A percentile compares a stretch with the other conserved stretches of the same genome.
Evolutionary conservation across 768 basidiomycete genomes (phyloP).

Genomic region (Termitomyces sp.): DNA sequence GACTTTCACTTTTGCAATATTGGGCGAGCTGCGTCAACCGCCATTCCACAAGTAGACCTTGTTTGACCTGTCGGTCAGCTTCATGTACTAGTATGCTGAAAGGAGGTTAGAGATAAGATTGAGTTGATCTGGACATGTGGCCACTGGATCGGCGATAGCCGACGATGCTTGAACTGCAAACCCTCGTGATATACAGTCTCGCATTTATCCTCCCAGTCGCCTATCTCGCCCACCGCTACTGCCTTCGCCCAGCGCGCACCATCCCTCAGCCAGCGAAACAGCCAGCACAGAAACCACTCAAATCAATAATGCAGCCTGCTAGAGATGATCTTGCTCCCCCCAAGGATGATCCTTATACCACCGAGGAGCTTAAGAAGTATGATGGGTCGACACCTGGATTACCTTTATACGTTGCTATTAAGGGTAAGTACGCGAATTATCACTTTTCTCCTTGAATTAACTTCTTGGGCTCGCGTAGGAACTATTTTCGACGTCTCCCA

Average conservation of each 20-base stretch:
- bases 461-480: slow-evolving; percentile 40
- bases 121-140: background rate
- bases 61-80: too few relatives aligned
- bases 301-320: slow-evolving; percentile 71
- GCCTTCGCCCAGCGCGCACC: slow-evolving; percentile 1
- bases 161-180: slow-evolving; percentile 18
- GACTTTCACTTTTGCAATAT: too few relatives aligned
- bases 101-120: slow-evolving; percentile 12
- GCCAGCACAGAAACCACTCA: slow-evolving; percentile 28
- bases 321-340: slow-evolving; percentile 60
- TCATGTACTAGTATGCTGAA: too few relatives aligned
- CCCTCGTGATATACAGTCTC: slow-evolving; percentile 22
- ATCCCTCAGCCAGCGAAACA: slow-evolving; percentile 20
- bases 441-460: background rate
- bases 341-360: slow-evolving; percentile 75
- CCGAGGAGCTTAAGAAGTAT: slow-evolving; percentile 60
- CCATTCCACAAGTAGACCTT: background rate
- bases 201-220: slow-evolving; percentile 21
- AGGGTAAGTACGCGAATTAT: slow-evolving; percentile 47
- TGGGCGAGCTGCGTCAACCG: too few relatives aligned
- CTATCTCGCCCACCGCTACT: slow-evolving; percentile 21
- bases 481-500: slow-evolving; percentile 86
- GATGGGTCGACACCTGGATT: slow-evolving; percentile 63
- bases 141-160: slow-evolving; percentile 9
- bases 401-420: slow-evolving; percentile 92